Percentiles rank a stretch among this genome's conserved stretches.
Conservation (phyloP, 352 stramenopile genomes). For the Globisporangium nunn region DNA sequence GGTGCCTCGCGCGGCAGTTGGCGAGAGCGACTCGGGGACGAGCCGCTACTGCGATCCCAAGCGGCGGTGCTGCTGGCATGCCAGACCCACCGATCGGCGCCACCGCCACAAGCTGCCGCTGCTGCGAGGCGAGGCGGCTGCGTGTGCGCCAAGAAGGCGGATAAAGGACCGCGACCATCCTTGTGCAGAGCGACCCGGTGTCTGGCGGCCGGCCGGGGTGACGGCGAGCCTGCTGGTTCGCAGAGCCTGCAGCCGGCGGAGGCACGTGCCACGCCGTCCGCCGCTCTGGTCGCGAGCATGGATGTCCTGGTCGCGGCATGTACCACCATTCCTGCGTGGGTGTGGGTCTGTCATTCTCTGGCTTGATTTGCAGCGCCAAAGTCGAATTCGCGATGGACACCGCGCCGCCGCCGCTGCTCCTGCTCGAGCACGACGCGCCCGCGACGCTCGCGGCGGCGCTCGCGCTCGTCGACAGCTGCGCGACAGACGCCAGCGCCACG, state of each 20-base stretch:
- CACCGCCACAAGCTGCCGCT: background rate
- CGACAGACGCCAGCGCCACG: background rate
- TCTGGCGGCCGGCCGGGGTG: background rate
- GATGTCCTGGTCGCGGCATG: too few relatives aligned
- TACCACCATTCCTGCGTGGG: background rate
- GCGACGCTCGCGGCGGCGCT: slow-evolving; percentile 12
- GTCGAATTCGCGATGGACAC: background rate
- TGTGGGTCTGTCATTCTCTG: background rate
- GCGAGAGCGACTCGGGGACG: background rate
- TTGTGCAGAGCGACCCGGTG: background rate
- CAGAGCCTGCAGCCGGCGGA: background rate
- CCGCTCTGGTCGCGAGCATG: too few relatives aligned
- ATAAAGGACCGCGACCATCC: background rate
- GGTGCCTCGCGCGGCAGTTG: background rate
- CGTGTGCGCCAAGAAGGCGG: too few relatives aligned
- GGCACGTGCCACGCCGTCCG: too few relatives aligned
- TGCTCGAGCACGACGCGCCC: slow-evolving; percentile 5
- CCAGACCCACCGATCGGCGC: background rate
- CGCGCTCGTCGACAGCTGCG: slow-evolving; percentile 10
- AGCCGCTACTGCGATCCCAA: background rate
- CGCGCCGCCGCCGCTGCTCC: background rate
- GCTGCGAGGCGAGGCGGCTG: background rate
- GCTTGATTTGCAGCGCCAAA: slow-evolving; percentile 3
- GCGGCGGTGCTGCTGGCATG: background rate
- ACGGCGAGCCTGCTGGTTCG: slow-evolving; percentile 1